Evolutionary conservation across 2,329 filamentous ascomycete species (phyloP).

Genomic region (Colletotrichum siamense): DNA sequence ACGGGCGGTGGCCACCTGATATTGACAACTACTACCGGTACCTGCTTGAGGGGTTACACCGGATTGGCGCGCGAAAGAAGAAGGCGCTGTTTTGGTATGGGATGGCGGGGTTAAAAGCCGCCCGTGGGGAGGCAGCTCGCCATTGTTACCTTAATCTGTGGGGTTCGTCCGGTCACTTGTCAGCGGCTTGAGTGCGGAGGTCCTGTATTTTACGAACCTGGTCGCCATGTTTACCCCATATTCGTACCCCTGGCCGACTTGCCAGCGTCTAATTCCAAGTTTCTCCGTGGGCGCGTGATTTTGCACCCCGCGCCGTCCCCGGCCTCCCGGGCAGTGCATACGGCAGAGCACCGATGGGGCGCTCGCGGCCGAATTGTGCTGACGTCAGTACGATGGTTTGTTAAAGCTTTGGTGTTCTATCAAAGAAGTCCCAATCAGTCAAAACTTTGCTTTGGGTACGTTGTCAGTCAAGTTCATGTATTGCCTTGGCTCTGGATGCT

Average conservation of each 20-base stretch:
- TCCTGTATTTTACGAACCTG: background rate
- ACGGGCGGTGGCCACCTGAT: background rate
- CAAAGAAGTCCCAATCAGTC: no score
- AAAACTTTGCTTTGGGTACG: no score
- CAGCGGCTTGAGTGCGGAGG: background rate
- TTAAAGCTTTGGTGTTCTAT: no score
- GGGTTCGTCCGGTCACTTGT: background rate
- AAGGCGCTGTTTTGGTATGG: background rate
- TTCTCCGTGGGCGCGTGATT: background rate
- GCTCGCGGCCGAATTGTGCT: no score
- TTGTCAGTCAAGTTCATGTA: no score
- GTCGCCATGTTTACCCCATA: background rate
- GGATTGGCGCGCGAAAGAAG: conserved; percentile 10
- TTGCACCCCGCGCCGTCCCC: background rate
- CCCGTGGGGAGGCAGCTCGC: background rate
- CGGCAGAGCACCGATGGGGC: no score
- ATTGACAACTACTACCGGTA: conserved; percentile 1
- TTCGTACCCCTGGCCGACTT: background rate
- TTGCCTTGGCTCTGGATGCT: no score
- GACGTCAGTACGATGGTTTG: no score
- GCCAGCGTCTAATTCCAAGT: background rate
- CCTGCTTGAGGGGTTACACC: conserved; percentile 1
- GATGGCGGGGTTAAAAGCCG: background rate
- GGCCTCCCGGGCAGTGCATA: background rate
- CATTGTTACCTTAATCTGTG: conserved; percentile 4